Conservation (phyloP, 164 flowering plant species). For the Cinnamomum chago region DNA sequence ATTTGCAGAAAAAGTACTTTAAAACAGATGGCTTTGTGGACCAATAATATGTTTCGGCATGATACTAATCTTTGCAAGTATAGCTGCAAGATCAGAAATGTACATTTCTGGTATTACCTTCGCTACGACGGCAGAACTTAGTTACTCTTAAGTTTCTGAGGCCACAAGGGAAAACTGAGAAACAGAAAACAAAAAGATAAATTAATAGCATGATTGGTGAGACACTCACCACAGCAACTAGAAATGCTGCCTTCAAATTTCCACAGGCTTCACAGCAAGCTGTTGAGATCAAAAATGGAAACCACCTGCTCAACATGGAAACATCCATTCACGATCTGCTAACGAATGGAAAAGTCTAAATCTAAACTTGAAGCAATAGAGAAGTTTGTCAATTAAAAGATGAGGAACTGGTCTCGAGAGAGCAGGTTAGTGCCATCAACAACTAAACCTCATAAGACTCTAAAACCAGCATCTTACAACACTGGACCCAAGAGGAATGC, state of each 20-base stretch:
- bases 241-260: conserved; percentile 94
- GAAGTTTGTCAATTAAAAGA: not conserved
- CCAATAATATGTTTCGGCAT: too few species aligned
- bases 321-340: conserved; percentile 10
- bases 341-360: not conserved
- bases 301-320: conserved; percentile 56
- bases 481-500: too few species aligned
- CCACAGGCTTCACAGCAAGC: conserved; percentile 99
- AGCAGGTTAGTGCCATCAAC: too few species aligned
- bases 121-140: too few species aligned
- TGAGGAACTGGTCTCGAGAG: not conserved
- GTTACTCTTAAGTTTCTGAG: not conserved
- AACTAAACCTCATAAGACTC: too few species aligned
- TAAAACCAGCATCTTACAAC: too few species aligned
- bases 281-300: conserved; percentile 70
- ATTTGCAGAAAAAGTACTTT: too few species aligned
- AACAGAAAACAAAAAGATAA: not conserved
- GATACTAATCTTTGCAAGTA: not conserved
- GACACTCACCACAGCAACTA: conserved; percentile 84
- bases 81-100: not conserved
- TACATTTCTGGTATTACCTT: not conserved
- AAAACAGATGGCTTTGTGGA: too few species aligned
- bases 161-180: not conserved
- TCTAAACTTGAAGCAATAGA: not conserved
- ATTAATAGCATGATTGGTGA: not conserved